Evolutionary conservation across 768 basidiomycete genomes (phyloP).

Genomic region (Lactarius deliciosus): DNA sequence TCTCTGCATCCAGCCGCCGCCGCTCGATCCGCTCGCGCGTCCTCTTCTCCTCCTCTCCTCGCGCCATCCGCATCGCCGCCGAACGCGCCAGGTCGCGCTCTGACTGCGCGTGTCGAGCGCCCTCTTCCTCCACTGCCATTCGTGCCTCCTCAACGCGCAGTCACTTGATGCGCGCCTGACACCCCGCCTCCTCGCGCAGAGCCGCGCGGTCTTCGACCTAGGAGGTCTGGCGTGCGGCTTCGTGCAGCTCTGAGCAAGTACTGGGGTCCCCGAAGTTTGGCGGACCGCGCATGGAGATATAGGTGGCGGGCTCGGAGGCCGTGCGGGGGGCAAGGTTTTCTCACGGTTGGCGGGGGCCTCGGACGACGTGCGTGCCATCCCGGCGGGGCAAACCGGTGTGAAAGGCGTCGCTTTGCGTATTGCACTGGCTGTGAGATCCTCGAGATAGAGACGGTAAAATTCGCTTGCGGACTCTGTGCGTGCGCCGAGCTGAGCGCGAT

Average conservation of each 20-base stretch:
- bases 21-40: conserved; percentile 18
- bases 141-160: conserved; percentile 10
- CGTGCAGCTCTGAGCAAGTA: conserved; percentile 14
- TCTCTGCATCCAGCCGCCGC: conserved; percentile 18
- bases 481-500: neutral
- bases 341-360: conserved; percentile 1
- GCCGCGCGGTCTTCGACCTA: conserved; percentile 10
- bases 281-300: conserved; percentile 7
- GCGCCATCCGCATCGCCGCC: conserved; percentile 6
- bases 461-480: conserved; percentile 21
- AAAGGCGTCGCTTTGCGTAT: conserved; percentile 20
- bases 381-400: neutral
- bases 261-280: conserved; percentile 18
- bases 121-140: conserved; percentile 18
- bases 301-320: conserved; percentile 2
- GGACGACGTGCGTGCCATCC: conserved; percentile 7
- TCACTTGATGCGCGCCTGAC: conserved; percentile 23
- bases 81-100: conserved; percentile 19
- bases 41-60: conserved; percentile 12
- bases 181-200: conserved; percentile 9
- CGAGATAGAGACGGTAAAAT: conserved; percentile 21
- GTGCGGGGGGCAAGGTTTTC: conserved; percentile 12
- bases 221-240: neutral
- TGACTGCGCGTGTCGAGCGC: conserved; percentile 1
- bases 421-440: conserved; percentile 10